Evolutionary conservation across 2,329 filamentous ascomycete genomes (phyloP).

Genomic region (Bipolaris bicolor): DNA sequence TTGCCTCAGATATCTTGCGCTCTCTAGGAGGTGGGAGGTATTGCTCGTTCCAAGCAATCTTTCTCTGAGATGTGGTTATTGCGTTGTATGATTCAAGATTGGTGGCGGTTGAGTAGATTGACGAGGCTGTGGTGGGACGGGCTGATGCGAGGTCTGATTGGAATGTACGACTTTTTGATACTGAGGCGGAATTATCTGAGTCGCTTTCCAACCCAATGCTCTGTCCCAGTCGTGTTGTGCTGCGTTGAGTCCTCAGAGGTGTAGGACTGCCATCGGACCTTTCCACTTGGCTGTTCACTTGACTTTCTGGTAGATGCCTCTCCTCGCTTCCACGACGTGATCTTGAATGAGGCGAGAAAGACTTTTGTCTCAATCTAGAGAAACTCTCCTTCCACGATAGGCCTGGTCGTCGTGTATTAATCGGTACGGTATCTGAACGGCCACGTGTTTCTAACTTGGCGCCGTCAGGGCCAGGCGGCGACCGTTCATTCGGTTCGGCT

Average conservation of each 20-base stretch:
- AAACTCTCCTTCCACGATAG: constrained; percentile 36
- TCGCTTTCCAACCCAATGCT: constrained; percentile 22
- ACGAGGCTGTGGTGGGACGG: constrained; percentile 12
- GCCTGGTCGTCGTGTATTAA: constrained; percentile 33
- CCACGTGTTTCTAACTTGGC: constrained; percentile 33
- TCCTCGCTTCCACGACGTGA: constrained; percentile 10
- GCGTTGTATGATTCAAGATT: background rate
- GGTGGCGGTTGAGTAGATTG: constrained; percentile 8
- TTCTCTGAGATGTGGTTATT: background rate
- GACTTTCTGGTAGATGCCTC: background rate
- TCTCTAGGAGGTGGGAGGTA: background rate
- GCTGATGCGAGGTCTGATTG: constrained; percentile 3
- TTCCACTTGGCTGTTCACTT: background rate
- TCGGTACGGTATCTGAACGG: constrained; percentile 36
- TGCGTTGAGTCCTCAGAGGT: constrained; percentile 25
- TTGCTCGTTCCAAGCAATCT: background rate
- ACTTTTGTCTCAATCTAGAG: constrained; percentile 28
- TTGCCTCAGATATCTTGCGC: background rate
- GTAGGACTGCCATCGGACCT: constrained; percentile 9
- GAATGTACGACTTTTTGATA: constrained; percentile 1
- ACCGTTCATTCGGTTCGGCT: constrained; percentile 34
- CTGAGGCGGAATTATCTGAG: background rate
- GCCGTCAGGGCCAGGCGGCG: constrained; percentile 35
- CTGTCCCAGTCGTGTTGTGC: constrained; percentile 27
- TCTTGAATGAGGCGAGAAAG: constrained; percentile 25